These are phyloP conservation scores for Lichtheimia corymbifera DNA, from an alignment of 371 early-diverging fungal genomes.

Conservation along the genomic window DNA sequence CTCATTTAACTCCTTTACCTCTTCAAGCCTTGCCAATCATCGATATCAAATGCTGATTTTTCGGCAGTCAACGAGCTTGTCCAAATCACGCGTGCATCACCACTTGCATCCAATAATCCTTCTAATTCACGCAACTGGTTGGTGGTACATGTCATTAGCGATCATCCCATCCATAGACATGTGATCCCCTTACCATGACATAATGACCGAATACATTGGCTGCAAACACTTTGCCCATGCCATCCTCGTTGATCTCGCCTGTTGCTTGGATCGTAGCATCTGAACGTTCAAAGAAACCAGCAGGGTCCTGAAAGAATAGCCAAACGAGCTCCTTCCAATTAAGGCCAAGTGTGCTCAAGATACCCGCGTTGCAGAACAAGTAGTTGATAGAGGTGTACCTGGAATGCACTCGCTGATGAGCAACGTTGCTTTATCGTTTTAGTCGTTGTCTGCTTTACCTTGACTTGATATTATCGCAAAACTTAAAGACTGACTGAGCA, in stretches of 20 bases:
- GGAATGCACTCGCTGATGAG: background rate
- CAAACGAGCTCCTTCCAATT: conserved; percentile 43
- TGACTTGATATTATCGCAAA: conserved; percentile 13
- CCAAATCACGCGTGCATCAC: conserved; percentile 75
- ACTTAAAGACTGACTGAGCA: conserved; percentile 42
- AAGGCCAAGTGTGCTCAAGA: conserved; percentile 62
- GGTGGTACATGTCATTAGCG: background rate
- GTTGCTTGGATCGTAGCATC: conserved; percentile 69
- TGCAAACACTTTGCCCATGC: conserved; percentile 78
- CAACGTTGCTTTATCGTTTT: background rate
- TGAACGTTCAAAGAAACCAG: conserved; percentile 64
- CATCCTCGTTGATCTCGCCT: conserved; percentile 60
- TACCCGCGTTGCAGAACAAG: conserved; percentile 84
- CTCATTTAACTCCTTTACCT: conserved; percentile 27
- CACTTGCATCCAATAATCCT: conserved; percentile 42
- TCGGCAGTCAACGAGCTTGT: conserved; percentile 74
- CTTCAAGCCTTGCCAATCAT: conserved; percentile 77
- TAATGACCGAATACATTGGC: conserved; percentile 91
- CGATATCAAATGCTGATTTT: conserved; percentile 43
- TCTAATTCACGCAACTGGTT: conserved; percentile 64
- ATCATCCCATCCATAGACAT: background rate
- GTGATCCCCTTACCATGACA: conserved; percentile 56
- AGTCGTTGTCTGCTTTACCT: background rate
- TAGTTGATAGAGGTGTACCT: conserved; percentile 61
- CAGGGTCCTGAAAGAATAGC: conserved; percentile 59